Conservation (phyloP, 768 basidiomycete genomes). For the Dioszegia aurantiaca region DNA sequence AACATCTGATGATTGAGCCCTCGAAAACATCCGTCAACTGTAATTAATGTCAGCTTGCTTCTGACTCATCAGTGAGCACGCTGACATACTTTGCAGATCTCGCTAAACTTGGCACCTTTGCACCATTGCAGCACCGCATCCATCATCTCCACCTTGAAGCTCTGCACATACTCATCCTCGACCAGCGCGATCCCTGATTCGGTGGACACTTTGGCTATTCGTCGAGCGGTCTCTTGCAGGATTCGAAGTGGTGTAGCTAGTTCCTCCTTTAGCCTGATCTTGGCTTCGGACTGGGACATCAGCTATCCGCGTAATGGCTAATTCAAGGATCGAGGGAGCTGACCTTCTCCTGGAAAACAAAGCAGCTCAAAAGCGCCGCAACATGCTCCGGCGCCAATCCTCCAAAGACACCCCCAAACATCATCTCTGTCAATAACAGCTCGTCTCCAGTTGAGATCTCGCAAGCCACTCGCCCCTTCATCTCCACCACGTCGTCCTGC, state of each 20-base stretch:
- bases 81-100: slow-evolving; percentile 81
- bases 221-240: slow-evolving; percentile 91
- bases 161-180: slow-evolving; percentile 91
- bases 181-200: slow-evolving; percentile 85
- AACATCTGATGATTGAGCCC: slow-evolving; percentile 92
- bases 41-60: slow-evolving; percentile 14
- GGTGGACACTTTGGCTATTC: slow-evolving; percentile 94
- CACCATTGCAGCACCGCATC: slow-evolving; percentile 98
- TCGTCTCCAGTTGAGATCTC: slow-evolving; percentile 98
- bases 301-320: neutral
- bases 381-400: slow-evolving; percentile 82
- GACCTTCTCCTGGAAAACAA: slow-evolving; percentile 96
- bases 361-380: slow-evolving; percentile 91
- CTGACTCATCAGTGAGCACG: neutral
- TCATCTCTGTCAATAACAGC: slow-evolving; percentile 87
- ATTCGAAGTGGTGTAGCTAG: slow-evolving; percentile 84
- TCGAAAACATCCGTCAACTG: slow-evolving; percentile 96
- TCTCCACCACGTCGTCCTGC: slow-evolving; percentile 85
- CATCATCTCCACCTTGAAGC: slow-evolving; percentile 98
- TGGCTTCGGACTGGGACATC: slow-evolving; percentile 39
- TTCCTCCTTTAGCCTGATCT: slow-evolving; percentile 83
- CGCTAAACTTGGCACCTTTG: slow-evolving; percentile 91
- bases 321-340: slow-evolving; percentile 23
- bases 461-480: slow-evolving; percentile 97
- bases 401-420: slow-evolving; percentile 97